Conservation (phyloP, 1,284 basidiomycete species). For the Puccinia novopanici region DNA sequence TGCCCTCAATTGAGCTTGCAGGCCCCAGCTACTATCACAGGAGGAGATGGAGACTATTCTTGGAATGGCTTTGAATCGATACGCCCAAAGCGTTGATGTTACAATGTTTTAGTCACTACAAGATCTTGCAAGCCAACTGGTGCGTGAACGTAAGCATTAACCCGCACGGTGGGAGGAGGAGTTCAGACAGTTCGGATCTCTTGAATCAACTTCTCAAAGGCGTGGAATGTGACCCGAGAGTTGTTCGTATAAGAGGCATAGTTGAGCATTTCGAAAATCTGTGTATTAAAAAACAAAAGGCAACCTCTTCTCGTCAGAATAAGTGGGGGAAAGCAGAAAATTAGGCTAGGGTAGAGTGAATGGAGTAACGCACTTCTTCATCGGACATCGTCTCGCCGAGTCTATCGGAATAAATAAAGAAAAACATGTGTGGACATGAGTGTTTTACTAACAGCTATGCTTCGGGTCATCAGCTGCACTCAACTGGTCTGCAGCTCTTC, state of each 20-base stretch:
- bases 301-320: neutral
- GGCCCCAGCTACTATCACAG: neutral
- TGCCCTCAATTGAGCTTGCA: neutral
- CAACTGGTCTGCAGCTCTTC: conserved; percentile 38
- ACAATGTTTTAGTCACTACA: neutral
- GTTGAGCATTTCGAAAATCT: conserved; percentile 44
- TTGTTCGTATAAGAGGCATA: conserved; percentile 42
- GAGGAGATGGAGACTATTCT: conserved; percentile 8
- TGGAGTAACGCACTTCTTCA: conserved; percentile 29
- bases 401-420: neutral
- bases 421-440: neutral
- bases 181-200: conserved; percentile 33
- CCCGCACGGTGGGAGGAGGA: too few species aligned
- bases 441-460: neutral
- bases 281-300: neutral
- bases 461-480: neutral
- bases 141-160: too few species aligned
- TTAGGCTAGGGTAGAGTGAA: neutral
- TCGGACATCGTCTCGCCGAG: conserved; percentile 39
- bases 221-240: conserved; percentile 20
- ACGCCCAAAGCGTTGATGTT: neutral
- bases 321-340: neutral
- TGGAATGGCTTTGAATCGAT: neutral
- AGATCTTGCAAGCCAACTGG: too few species aligned
- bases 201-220: conserved; percentile 29